phyloP scores from a whole-genome alignment of 768 basidiomycete species.

The Amanita molliuscula region DNA sequence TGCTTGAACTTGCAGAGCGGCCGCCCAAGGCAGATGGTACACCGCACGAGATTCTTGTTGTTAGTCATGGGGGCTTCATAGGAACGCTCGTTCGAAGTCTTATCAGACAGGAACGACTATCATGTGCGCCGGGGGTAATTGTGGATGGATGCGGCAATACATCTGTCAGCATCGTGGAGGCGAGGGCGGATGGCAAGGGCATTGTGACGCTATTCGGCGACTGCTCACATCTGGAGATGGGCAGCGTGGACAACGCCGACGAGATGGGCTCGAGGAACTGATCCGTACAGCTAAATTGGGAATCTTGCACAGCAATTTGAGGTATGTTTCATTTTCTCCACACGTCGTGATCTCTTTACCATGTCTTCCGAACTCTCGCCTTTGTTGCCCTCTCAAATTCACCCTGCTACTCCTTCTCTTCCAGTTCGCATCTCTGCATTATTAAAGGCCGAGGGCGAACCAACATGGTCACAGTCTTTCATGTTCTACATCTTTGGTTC shows the following conservation, averaged over 20 bases:
- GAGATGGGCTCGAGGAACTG: too few species aligned
- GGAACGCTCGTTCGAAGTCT: conserved; percentile 38
- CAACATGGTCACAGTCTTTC: conserved; percentile 48
- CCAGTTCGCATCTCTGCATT: conserved; percentile 25
- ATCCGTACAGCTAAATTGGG: background rate
- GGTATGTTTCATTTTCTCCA: too few species aligned
- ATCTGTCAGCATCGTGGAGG: conserved; percentile 50
- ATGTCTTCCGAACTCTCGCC: conserved; percentile 33
- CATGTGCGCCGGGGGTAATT: conserved; percentile 24
- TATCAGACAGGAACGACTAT: conserved; percentile 27
- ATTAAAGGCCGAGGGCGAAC: conserved; percentile 53
- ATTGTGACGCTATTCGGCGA: conserved; percentile 44
- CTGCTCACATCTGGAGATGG: conserved; percentile 36
- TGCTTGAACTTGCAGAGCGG: conserved; percentile 21
- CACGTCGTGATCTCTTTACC: conserved; percentile 16
- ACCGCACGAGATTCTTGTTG: conserved; percentile 40
- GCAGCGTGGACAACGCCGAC: conserved; percentile 43
- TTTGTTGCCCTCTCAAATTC: conserved; percentile 35
- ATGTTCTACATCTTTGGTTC: conserved; percentile 51
- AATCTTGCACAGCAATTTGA: background rate
- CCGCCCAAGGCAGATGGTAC: conserved; percentile 11
- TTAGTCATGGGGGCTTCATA: conserved; percentile 62
- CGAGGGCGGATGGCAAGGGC: conserved; percentile 27
- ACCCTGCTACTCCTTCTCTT: conserved; percentile 9
- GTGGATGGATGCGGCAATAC: conserved; percentile 36